These are phyloP conservation scores for Tylopilus orsonianus DNA, from an alignment of 1,284 basidiomycete species.

Conservation along the genomic window DNA sequence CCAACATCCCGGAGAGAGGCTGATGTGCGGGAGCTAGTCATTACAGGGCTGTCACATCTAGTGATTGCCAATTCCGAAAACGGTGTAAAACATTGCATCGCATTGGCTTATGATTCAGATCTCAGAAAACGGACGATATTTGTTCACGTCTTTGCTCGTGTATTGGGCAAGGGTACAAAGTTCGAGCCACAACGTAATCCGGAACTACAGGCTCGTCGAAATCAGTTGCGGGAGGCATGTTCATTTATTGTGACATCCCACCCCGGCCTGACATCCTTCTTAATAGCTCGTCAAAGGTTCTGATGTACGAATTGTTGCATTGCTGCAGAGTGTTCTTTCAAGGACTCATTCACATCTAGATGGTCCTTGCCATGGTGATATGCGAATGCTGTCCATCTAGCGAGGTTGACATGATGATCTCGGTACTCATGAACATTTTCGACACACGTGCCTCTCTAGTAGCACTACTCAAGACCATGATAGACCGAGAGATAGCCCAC, in stretches of 20 bases:
- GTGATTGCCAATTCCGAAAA: constrained; percentile 86
- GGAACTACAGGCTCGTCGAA: constrained; percentile 51
- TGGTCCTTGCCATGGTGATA: constrained; percentile 79
- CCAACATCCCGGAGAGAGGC: constrained; percentile 52
- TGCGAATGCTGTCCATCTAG: constrained; percentile 79
- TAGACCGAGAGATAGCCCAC: constrained; percentile 78
- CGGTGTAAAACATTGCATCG: constrained; percentile 86
- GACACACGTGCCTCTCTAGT: constrained; percentile 77
- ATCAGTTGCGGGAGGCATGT: constrained; percentile 66
- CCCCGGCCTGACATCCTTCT: constrained; percentile 6
- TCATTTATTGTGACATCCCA: neutral
- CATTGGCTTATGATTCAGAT: constrained; percentile 78
- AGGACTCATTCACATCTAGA: constrained; percentile 42
- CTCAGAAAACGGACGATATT: constrained; percentile 77
- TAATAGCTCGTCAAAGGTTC: constrained; percentile 68
- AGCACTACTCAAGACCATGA: constrained; percentile 76
- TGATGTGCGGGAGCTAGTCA: constrained; percentile 68
- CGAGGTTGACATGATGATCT: constrained; percentile 83
- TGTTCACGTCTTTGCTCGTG: constrained; percentile 84
- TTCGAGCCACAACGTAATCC: constrained; percentile 62
- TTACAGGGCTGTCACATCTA: constrained; percentile 78
- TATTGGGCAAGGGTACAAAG: constrained; percentile 78
- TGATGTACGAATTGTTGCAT: constrained; percentile 47
- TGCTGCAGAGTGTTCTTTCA: neutral
- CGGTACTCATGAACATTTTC: constrained; percentile 85